Percentiles rank a stretch among this genome's conserved stretches.
Evolutionary conservation across 495 filamentous ascomycete genomes (phyloP).

Genomic region (Schizothecium vesticola): DNA sequence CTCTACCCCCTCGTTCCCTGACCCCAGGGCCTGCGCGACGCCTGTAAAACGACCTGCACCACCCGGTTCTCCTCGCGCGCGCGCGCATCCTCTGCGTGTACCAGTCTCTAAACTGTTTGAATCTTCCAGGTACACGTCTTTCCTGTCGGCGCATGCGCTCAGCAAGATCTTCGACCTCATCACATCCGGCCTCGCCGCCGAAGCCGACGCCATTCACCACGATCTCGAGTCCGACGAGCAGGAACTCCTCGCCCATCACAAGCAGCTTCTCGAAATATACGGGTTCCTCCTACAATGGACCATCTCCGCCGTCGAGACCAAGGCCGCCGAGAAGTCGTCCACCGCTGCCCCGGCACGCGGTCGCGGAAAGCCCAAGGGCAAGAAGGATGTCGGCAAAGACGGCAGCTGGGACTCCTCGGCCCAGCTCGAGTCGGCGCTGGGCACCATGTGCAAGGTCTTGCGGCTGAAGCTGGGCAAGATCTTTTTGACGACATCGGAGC

Average conservation of each 20-base stretch:
- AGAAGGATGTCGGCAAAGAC: slow-evolving; percentile 64
- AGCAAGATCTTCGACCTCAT: slow-evolving; percentile 93
- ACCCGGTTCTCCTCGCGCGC: slow-evolving; percentile 6
- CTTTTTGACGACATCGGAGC: slow-evolving; percentile 92
- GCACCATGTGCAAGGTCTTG: slow-evolving; percentile 92
- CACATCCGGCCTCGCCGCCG: slow-evolving; percentile 86
- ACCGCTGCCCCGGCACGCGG: slow-evolving; percentile 63
- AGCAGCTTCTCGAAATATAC: slow-evolving; percentile 87
- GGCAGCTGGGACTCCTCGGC: slow-evolving; percentile 79
- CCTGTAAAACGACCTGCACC: slow-evolving; percentile 8
- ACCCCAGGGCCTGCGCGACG: slow-evolving; percentile 5
- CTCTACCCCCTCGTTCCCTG: slow-evolving; percentile 18
- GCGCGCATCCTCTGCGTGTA: slow-evolving; percentile 17
- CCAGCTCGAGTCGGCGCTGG: slow-evolving; percentile 82
- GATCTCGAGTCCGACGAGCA: slow-evolving; percentile 90
- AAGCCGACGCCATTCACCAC: slow-evolving; percentile 78
- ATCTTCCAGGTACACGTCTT: slow-evolving; percentile 70
- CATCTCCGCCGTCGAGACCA: slow-evolving; percentile 84
- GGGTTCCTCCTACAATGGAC: slow-evolving; percentile 94
- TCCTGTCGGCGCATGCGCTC: slow-evolving; percentile 70
- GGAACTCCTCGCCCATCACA: slow-evolving; percentile 78
- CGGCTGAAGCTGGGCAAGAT: slow-evolving; percentile 88
- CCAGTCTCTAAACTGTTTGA: slow-evolving; percentile 60
- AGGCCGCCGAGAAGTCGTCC: slow-evolving; percentile 83
- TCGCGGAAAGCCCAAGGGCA: slow-evolving; percentile 65